phyloP scores from a whole-genome alignment of 352 stramenopile species.

The Blastocystis sp. region DNA sequence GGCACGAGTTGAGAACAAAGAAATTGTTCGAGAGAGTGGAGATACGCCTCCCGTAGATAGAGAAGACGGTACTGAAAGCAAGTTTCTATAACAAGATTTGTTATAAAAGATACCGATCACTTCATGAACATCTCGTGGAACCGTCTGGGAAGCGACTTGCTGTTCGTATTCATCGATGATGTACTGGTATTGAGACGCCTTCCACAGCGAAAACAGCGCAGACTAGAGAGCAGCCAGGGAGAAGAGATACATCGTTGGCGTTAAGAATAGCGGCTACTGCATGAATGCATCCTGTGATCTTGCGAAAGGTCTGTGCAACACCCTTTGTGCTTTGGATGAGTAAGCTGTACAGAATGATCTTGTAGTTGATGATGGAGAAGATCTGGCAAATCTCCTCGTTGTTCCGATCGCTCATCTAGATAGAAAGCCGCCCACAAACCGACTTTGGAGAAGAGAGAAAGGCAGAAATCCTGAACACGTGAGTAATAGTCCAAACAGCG shows the following conservation, averaged over 20 bases:
- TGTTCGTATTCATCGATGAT: constrained; percentile 23
- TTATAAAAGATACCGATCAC: neutral
- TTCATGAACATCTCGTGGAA: neutral
- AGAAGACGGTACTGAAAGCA: neutral
- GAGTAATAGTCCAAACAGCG: constrained; percentile 50
- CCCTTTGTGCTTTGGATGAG: constrained; percentile 21
- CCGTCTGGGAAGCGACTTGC: neutral
- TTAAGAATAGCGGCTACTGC: neutral
- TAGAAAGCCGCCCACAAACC: neutral
- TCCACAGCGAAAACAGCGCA: constrained; percentile 30
- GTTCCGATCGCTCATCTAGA: constrained; percentile 2
- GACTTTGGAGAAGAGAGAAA: constrained; percentile 23
- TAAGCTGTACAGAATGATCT: constrained; percentile 40
- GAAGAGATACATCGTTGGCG: neutral
- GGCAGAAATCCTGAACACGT: constrained; percentile 38
- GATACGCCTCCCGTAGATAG: constrained; percentile 6
- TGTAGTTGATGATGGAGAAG: constrained; percentile 57
- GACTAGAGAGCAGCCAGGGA: neutral
- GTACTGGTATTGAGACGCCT: constrained; percentile 47
- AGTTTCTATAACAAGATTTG: neutral
- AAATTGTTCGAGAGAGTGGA: neutral
- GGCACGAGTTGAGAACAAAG: neutral
- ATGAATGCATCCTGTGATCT: constrained; percentile 54
- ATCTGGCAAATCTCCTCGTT: constrained; percentile 49
- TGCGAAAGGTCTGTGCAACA: neutral